A percentile compares a stretch with the other conserved stretches of the same genome.
Conservation (phyloP, 1,139 yeast genomes). For the Yamadazyma siamensis region DNA sequence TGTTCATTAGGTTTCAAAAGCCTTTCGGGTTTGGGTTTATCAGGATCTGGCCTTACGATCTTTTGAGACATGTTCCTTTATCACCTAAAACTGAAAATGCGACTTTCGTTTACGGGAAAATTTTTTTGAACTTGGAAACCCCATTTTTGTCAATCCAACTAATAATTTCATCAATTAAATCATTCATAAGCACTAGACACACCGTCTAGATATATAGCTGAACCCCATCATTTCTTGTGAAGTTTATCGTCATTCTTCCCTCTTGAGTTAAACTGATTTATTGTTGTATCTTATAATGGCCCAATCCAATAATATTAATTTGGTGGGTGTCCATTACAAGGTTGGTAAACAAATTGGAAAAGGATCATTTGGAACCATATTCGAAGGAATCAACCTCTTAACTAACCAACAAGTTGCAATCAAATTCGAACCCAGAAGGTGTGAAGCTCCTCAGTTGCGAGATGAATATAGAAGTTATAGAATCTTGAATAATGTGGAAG, state of each 20-base stretch:
- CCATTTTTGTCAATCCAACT: background rate
- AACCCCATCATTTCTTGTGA: too few species aligned
- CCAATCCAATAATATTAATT: slow-evolving; percentile 21
- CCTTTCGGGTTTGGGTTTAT: background rate
- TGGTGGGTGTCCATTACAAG: slow-evolving; percentile 76
- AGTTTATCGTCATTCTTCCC: too few species aligned
- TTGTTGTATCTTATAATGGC: too few species aligned
- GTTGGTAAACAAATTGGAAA: slow-evolving; percentile 97
- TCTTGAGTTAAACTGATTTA: too few species aligned
- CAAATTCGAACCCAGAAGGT: slow-evolving; percentile 74
- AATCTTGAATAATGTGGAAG: slow-evolving; percentile 56
- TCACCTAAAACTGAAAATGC: background rate
- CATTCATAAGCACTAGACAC: too few species aligned
- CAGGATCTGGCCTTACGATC: background rate
- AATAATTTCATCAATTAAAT: background rate
- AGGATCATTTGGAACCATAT: slow-evolving; percentile 96
- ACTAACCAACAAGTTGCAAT: slow-evolving; percentile 75
- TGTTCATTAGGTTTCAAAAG: slow-evolving; percentile 18
- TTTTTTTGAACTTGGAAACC: slow-evolving; percentile 1
- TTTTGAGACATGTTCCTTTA: background rate
- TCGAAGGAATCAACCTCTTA: slow-evolving; percentile 87
- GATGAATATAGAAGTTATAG: slow-evolving; percentile 77
- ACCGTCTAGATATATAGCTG: too few species aligned
- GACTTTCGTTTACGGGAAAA: slow-evolving; percentile 4
- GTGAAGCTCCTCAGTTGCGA: slow-evolving; percentile 77